Base-by-base conservation (phyloP, 805 yeast genomes). In the Starmerella sirachaensis region DNA sequence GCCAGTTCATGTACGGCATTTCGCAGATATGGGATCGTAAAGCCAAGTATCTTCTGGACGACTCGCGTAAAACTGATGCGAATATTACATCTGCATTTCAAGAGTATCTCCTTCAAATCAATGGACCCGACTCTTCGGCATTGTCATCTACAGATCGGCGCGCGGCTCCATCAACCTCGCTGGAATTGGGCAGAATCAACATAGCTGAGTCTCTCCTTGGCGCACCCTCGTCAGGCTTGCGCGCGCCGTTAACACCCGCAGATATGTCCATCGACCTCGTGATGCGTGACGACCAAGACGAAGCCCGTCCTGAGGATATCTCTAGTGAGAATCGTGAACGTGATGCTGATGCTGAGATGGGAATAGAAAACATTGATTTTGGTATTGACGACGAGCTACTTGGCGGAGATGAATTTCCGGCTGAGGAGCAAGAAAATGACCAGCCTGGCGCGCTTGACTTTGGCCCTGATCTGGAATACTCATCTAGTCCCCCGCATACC, bases 1-100 rank as follows among this genome's bases (percentile, higher is more conserved):
- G 50, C 18, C 47, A 46, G 29, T 29, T 35, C 22, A 35, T 43
- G 22, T 42, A 37, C 31, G 51, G 51, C 17, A 33, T 47, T 17
- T 30, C 47, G 18, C 45, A 35, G 30, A 46, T 47, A 26, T 34
- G 42, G 29, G 40, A 21, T 20, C 31, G 33, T 17, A 35, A 40
- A n/a, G 43, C 45, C 4, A 13, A 30, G 9, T 21, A 22, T 11
- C 36, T 47, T 18, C 31, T 36, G 4, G 29, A 37, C n/a, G 51
- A 47, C 31, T 34, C 44, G 3, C 18, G 14, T 3, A 25, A 26
- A 6, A 34, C 46, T 8, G 46, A 46, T 22, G 37, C 28, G 23
- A 31, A 27, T 17, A 31, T 45, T 10, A 43, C 37, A 9, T 24
- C 28, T 11, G 41, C 48, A 2, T 44, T 44, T 35, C 20, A 33